phyloP scores from a whole-genome alignment of 192 early-diverging fungal species.

The Anaeromyces robustus region DNA sequence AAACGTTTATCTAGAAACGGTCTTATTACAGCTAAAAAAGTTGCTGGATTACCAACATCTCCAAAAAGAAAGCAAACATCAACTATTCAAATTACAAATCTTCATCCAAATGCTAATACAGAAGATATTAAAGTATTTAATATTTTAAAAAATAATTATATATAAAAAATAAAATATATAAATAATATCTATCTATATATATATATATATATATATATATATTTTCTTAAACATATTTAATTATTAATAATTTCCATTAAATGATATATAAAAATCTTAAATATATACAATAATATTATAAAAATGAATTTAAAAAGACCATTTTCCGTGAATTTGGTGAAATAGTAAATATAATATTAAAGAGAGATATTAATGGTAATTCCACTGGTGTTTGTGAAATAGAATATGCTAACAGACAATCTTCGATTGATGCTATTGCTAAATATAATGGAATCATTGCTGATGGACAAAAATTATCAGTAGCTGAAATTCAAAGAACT shows the following conservation, averaged over 20 bases:
- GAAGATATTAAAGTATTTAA: neutral
- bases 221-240: no score
- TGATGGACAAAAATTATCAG: neutral
- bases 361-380: neutral
- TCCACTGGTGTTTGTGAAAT: neutral
- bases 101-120: neutral
- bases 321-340: neutral
- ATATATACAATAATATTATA: no score
- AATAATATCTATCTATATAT: no score
- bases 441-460: neutral
- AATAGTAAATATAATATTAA: neutral
- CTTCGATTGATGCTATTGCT: neutral
- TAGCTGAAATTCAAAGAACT: neutral
- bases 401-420: neutral
- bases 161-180: no score
- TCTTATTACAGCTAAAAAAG: neutral
- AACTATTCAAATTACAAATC: neutral
- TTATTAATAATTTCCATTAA: no score
- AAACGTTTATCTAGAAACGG: neutral
- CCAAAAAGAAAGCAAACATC: neutral
- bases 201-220: no score
- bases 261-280: no score
- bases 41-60: neutral
- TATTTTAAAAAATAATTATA: neutral
- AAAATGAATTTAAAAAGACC: no score